These are phyloP conservation scores for Lepidium didymum DNA, from an alignment of 345 rosid species.

Conservation along the genomic window DNA sequence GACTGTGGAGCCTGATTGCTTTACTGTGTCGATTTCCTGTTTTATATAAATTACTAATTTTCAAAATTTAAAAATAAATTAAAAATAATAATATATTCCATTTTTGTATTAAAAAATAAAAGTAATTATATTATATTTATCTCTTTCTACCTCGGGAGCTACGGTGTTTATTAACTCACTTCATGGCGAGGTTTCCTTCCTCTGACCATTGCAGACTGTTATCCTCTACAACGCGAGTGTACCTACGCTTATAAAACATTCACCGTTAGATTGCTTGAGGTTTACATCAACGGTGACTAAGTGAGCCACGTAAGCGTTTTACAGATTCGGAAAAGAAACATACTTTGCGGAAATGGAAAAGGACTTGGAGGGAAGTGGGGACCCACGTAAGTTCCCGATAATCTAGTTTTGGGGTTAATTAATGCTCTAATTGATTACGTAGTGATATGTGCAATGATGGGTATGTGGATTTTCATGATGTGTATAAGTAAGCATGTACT, in stretches of 20 bases:
- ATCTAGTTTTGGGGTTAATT: not conserved
- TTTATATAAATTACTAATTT: not conserved
- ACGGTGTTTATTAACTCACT: slow-evolving; percentile 11
- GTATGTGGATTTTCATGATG: slow-evolving; percentile 14
- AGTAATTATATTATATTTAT: not conserved
- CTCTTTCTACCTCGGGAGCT: slow-evolving; percentile 4
- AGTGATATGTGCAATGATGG: slow-evolving; percentile 9
- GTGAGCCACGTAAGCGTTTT: not conserved
- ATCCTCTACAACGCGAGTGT: slow-evolving; percentile 5
- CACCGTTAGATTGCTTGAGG: not conserved
- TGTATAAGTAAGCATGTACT: not conserved
- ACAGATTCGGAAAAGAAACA: not conserved
- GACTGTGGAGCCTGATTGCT: slow-evolving; percentile 41
- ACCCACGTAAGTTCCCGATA: slow-evolving; percentile 1
- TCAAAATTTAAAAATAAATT: not conserved
- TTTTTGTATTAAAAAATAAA: not conserved
- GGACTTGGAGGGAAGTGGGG: slow-evolving; percentile 18
- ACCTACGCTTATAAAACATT: not conserved
- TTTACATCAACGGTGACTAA: not conserved
- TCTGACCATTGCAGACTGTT: not conserved
- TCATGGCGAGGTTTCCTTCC: slow-evolving; percentile 5
- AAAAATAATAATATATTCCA: not conserved
- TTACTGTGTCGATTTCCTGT: slow-evolving; percentile 20
- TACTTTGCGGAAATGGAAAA: not conserved
- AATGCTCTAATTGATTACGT: not conserved